phyloP scores from a whole-genome alignment of 2,329 filamentous ascomycete species.

The Aureobasidium sp. region DNA sequence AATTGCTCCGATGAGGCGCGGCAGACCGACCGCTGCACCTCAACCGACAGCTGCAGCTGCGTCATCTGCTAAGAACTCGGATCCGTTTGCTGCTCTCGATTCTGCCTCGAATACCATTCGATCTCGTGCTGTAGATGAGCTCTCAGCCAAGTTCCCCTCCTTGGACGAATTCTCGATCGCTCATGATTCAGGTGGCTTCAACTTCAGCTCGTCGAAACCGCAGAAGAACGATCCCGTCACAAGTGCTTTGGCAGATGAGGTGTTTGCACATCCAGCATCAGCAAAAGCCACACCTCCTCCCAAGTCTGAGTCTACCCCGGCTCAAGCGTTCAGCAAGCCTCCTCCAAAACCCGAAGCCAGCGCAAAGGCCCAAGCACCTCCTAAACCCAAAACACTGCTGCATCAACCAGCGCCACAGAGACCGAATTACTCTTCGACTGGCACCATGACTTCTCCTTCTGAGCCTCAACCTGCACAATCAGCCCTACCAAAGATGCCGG shows the following conservation, averaged over 20 bases:
- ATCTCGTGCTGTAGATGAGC: conserved; percentile 59
- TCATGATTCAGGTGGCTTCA: conserved; percentile 80
- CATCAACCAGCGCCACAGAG: conserved; percentile 40
- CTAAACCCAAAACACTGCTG: conserved; percentile 23
- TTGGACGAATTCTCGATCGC: conserved; percentile 88
- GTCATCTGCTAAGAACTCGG: conserved; percentile 54
- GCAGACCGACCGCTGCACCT: conserved; percentile 54
- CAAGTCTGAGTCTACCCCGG: neutral
- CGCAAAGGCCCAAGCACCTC: neutral
- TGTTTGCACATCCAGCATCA: conserved; percentile 47
- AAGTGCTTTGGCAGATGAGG: conserved; percentile 74
- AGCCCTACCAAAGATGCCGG: conserved; percentile 32
- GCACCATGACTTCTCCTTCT: conserved; percentile 67
- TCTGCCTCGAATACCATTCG: conserved; percentile 45
- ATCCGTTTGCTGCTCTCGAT: conserved; percentile 89
- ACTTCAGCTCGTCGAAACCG: conserved; percentile 44
- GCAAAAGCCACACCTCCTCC: neutral
- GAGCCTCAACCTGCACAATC: conserved; percentile 35
- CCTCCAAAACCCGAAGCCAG: neutral
- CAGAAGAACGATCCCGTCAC: conserved; percentile 57
- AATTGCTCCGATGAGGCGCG: conserved; percentile 87
- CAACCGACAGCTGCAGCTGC: conserved; percentile 42
- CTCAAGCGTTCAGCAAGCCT: neutral
- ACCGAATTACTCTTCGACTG: conserved; percentile 56
- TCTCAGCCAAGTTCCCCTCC: conserved; percentile 78